phyloP scores from a whole-genome alignment of 1,139 yeast genomes.

The Saccharomycopsis phalli region DNA sequence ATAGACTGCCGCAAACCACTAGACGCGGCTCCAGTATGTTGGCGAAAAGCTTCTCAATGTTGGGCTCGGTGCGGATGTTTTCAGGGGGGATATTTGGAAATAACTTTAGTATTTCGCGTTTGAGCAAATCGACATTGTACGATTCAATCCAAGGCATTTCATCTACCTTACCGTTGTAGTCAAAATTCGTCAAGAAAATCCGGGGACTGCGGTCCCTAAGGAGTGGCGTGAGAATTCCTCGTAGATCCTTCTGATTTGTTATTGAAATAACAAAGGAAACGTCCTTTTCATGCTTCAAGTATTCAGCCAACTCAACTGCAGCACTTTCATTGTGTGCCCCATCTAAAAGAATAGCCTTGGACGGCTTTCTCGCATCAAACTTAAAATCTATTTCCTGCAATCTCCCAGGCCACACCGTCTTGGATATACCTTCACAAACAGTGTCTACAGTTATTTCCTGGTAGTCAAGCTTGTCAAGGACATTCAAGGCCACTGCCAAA shows the following conservation, averaged over 20 bases:
- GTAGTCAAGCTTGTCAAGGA: constrained; percentile 35
- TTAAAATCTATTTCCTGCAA: constrained; percentile 38
- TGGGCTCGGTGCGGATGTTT: constrained; percentile 21
- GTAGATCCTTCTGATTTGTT: constrained; percentile 62
- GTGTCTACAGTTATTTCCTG: constrained; percentile 27
- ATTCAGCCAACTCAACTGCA: constrained; percentile 54
- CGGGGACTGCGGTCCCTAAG: constrained; percentile 25
- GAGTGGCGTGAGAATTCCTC: constrained; percentile 43
- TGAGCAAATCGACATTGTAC: constrained; percentile 34
- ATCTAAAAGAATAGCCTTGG: constrained; percentile 49
- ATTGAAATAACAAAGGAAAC: constrained; percentile 63
- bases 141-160: constrained; percentile 90
- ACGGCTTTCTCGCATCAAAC: constrained; percentile 20
- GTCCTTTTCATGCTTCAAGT: constrained; percentile 31
- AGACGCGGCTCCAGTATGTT: constrained; percentile 21
- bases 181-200: constrained; percentile 57
- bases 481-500: constrained; percentile 57
- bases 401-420: constrained; percentile 55
- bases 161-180: constrained; percentile 41
- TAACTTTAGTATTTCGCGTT: constrained; percentile 27
- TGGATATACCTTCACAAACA: constrained; percentile 42
- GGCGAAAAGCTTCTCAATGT: constrained; percentile 21
- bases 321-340: constrained; percentile 94
- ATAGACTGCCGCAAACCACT: constrained; percentile 72
- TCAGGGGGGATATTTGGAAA: constrained; percentile 28